Evolutionary conservation across 2,329 filamentous ascomycete genomes (phyloP), one percentile per base, ranked within the genome.

Genomic region (Colletotrichum cereale): DNA sequence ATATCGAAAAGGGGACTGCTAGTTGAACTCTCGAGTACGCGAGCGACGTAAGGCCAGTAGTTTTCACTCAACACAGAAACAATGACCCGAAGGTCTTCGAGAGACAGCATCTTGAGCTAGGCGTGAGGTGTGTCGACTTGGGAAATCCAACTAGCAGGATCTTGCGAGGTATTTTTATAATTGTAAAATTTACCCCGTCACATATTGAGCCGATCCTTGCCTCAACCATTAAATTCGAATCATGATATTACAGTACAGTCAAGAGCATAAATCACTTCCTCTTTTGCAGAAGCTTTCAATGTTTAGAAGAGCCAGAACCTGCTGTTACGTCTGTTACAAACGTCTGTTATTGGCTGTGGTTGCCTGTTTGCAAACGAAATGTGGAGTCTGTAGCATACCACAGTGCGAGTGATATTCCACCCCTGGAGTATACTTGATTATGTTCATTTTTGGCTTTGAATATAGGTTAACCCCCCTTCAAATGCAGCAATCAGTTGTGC

Each of bases 11-110:
- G 3, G 2, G 14, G 56, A 58, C 38, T 58, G 29, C 12, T 40
- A 21, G 38, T 24, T 44, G 24, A 21, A 29, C 21, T 58, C 24
- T 29, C 38, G 18, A 58, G 56, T 21, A 21, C 2, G 38, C 38
- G 14, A 58, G 16, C 38, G 24, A 58, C 34, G n/a, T 42, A 44
- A 58, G 56, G 56, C 38, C 56, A 58, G 12, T 58, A 58, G 24
- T 26, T 42, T 26, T 58, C 6, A 18, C 38, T 58, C 38, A 42
- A 44, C 36, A 21, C 16, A 29, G 56, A 58, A 29, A 58, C 24
- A 44, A 42, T 42, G 24, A 31, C 36, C 24, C 10, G 6, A 58
- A 58, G 38, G 24, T 26, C 24, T 44, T 58, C 16, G 10, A 31
- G 24, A 58, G 56, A 58, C 11, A 42, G 8, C n/a, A 58, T 58